Base-by-base conservation (phyloP, 306 rosid genomes). In the Sesbania bispinosa region DNA sequence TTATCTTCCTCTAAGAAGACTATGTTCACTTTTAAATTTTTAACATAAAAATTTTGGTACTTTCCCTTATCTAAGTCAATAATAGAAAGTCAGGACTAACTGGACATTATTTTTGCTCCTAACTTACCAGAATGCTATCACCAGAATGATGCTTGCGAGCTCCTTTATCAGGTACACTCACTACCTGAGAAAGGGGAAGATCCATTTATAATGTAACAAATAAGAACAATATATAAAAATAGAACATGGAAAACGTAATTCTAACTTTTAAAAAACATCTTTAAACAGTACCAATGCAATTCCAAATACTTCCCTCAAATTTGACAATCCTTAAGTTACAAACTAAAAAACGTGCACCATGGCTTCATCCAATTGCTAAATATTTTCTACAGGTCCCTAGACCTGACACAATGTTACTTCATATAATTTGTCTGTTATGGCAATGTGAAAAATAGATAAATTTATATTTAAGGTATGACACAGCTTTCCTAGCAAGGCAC, bases 111-210 rank as follows among this genome's bases (percentile, higher is more conserved):
- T 67, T 50, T 57, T 67, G 65, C 58, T 58, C 26, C 66, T 35
- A 67, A 53, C 53, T 38, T 73, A 86, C 92, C 88, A 77, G 83
- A 62, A 89, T 55, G 55, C 53, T 79, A 71, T 89, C 92, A 41
- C 84, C 81, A 19, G 69, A 81, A 24, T 81, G 85, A 85, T 83
- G 86, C 77, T 63, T 85, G 76, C 79, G 75, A 67, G 90, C 73
- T 74, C 90, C 92, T 85, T 79, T 87, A 76, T 85, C 90, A 30
- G 89, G 85, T 83, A 88, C 81, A 65, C 77, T 85, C 43, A 88
- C 91, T 48, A 84, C 84, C 95, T 88, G 83, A 67, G 16, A 70
- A 52, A 62, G 54, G 62, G 68, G 45, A 43, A 13, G 50, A 52
- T 32, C 20, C 45, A 16, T 48, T 78, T 20, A 71, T 54, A 51